These are phyloP conservation scores for Tubosaeta brunneosetosa DNA, from an alignment of 768 basidiomycete species.

Conservation along the genomic window DNA sequence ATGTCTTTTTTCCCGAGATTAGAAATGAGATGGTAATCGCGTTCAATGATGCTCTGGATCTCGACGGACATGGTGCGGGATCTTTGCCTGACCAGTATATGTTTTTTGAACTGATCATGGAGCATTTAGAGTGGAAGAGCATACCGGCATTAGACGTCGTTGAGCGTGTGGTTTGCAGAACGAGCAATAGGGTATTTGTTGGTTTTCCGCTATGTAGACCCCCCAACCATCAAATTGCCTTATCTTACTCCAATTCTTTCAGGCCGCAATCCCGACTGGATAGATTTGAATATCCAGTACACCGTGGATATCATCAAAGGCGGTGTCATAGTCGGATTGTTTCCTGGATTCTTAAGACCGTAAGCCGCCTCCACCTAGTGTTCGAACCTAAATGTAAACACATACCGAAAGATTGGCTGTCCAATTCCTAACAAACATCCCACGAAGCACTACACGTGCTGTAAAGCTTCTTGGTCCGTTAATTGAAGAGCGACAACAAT, in stretches of 20 bases:
- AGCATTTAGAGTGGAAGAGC: constrained; percentile 36
- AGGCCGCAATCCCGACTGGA: constrained; percentile 40
- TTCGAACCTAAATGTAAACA: background rate
- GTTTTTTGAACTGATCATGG: background rate
- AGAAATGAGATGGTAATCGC: constrained; percentile 40
- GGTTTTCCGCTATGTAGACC: constrained; percentile 43
- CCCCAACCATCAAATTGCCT: background rate
- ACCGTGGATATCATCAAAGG: constrained; percentile 24
- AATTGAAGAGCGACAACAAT: constrained; percentile 25
- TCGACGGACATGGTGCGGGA: constrained; percentile 10
- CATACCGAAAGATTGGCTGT: constrained; percentile 11
- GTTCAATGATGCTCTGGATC: constrained; percentile 35
- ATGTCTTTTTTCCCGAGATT: constrained; percentile 35
- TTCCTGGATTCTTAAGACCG: constrained; percentile 34
- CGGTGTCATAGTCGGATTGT: constrained; percentile 15
- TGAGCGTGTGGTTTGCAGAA: constrained; percentile 36
- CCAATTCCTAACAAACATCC: constrained; percentile 5
- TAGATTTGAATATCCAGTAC: constrained; percentile 27
- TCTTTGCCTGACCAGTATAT: too few relatives aligned
- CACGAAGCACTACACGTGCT: constrained; percentile 1
- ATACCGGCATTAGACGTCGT: constrained; percentile 25
- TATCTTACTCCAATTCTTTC: constrained; percentile 8
- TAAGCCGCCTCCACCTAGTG: constrained; percentile 7
- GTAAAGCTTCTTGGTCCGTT: constrained; percentile 24
- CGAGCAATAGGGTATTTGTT: constrained; percentile 44